Conservation (phyloP, 2,329 filamentous ascomycete genomes). For the Byssoonygena ceratinophila region DNA sequence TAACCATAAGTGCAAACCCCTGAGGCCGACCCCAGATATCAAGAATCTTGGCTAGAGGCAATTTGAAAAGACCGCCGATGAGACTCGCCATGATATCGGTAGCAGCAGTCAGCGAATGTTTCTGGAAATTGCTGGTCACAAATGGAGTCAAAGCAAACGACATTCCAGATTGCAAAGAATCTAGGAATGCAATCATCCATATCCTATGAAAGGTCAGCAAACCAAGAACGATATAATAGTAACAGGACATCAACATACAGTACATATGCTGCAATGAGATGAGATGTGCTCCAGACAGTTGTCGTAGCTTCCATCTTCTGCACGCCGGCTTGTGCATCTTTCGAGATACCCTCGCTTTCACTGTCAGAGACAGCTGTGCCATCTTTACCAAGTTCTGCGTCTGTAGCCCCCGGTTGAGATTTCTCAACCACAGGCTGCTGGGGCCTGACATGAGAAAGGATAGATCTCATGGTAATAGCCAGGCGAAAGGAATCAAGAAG, state of each 20-base stretch:
- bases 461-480: neutral
- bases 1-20: conserved; percentile 41
- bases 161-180: conserved; percentile 27
- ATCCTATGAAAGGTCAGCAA: conserved; percentile 20
- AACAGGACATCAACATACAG: conserved; percentile 9
- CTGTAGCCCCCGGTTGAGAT: neutral
- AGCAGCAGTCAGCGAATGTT: conserved; percentile 44
- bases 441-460: neutral
- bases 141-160: conserved; percentile 36
- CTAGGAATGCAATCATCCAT: conserved; percentile 31
- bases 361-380: neutral
- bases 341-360: conserved; percentile 8
- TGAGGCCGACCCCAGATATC: conserved; percentile 52
- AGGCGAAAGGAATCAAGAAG: neutral
- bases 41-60: conserved; percentile 51
- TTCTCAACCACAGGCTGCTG: conserved; percentile 17
- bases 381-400: conserved; percentile 1
- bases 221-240: neutral
- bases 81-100: conserved; percentile 45
- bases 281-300: conserved; percentile 30
- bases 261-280: conserved; percentile 29
- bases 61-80: conserved; percentile 46
- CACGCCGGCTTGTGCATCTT: conserved; percentile 24
- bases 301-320: conserved; percentile 35
- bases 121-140: conserved; percentile 42